Evolutionary conservation across 192 early-diverging fungal genomes (phyloP).

Genomic region (Phycomyces nitens): DNA sequence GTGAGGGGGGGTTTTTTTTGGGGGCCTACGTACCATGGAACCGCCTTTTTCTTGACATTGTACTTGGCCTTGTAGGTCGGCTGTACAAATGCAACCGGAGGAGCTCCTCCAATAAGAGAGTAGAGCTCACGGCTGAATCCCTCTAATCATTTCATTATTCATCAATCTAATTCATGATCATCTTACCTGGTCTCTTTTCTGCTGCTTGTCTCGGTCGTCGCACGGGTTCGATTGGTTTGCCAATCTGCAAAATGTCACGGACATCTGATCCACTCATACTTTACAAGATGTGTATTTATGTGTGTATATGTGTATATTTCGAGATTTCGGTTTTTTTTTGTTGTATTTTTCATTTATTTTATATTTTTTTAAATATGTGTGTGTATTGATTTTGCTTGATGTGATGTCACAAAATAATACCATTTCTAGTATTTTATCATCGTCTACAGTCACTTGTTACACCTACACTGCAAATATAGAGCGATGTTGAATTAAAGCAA

Average conservation of each 20-base stretch:
- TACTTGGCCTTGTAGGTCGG: conserved; percentile 69
- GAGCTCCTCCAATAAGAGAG: conserved; percentile 64
- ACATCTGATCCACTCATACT: conserved; percentile 54
- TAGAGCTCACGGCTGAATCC: conserved; percentile 62
- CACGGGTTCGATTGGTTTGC: conserved; percentile 35
- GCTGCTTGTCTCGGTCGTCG: conserved; percentile 31
- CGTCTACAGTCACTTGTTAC: too few species aligned
- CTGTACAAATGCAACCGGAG: conserved; percentile 58
- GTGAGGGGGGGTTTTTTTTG: too few species aligned
- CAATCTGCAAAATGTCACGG: conserved; percentile 59
- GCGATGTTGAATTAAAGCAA: too few species aligned
- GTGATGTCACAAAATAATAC: too few species aligned
- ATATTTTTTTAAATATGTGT: background rate
- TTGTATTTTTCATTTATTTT: background rate
- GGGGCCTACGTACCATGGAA: conserved; percentile 60
- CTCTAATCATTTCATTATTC: conserved; percentile 32
- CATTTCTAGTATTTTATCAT: too few species aligned
- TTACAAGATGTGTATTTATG: too few species aligned
- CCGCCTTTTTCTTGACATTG: conserved; percentile 61
- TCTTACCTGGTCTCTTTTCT: conserved; percentile 54
- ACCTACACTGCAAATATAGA: too few species aligned
- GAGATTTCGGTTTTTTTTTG: too few species aligned
- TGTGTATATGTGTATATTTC: too few species aligned
- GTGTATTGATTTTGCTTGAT: too few species aligned
- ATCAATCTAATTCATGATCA: too few species aligned